Percentiles rank a stretch among this genome's conserved stretches.
These are phyloP conservation scores for Endocarpon pusillum DNA, from an alignment of 495 filamentous ascomycete species.

Conservation along the genomic window DNA sequence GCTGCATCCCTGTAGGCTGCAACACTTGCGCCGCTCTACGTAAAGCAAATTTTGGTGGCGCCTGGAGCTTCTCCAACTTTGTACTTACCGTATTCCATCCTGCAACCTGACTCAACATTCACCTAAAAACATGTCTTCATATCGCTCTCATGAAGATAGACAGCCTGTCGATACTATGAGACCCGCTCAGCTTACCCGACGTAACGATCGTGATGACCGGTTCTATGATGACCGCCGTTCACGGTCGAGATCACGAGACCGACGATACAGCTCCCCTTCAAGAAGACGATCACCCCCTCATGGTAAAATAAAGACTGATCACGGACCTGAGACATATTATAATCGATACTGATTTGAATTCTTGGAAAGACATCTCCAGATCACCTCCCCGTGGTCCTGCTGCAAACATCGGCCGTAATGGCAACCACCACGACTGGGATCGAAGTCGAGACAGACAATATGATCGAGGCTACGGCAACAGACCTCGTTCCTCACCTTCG, in stretches of 20 bases:
- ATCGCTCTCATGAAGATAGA: slow-evolving; percentile 16
- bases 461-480: slow-evolving; percentile 24
- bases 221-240: slow-evolving; percentile 32
- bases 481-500: slow-evolving; percentile 23
- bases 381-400: slow-evolving; percentile 25
- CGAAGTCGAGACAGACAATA: slow-evolving; percentile 18
- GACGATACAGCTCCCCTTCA: slow-evolving; percentile 19
- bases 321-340: slow-evolving; percentile 10
- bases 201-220: slow-evolving; percentile 24
- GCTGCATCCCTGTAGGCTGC: too few relatives aligned
- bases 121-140: slow-evolving; percentile 22
- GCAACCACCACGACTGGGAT: slow-evolving; percentile 20
- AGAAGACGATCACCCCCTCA: slow-evolving; percentile 31
- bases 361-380: slow-evolving; percentile 20
- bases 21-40: too few relatives aligned
- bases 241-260: slow-evolving; percentile 20
- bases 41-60: too few relatives aligned
- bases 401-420: slow-evolving; percentile 20
- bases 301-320: slow-evolving; percentile 7
- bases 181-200: slow-evolving; percentile 18
- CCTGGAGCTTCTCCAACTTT: too few relatives aligned
- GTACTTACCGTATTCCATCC: too few relatives aligned
- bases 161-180: too few relatives aligned
- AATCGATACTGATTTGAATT: slow-evolving; percentile 8
- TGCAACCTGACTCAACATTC: too few relatives aligned